Evolutionary conservation across 225 moss, liverwort and hornwort species (phyloP), one percentile per base, ranked within the genome.

Genomic region (Pleurozium schreberi): DNA sequence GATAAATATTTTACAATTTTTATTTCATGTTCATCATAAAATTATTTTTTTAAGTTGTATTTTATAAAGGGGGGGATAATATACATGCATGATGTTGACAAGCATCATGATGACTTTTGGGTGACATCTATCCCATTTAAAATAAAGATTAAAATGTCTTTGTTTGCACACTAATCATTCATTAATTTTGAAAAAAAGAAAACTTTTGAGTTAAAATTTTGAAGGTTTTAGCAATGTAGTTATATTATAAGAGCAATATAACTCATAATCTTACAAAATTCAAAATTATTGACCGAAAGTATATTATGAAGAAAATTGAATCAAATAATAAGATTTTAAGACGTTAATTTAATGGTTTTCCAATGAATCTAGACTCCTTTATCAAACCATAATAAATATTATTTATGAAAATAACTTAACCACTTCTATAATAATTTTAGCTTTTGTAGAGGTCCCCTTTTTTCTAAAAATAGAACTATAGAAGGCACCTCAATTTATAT

Each of bases 21-120:
- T 40, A 4, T 21, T 23, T 23, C 4, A 40, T 69, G 5, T 0
- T 0, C 6, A 45, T 10, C 0, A 28, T 6, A 1, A 43, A 73
- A 28, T 17, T 45, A 45, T 28, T 73, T 8, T 43, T 28, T 3
- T 13, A 40, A 40, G 3, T 8, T 23, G 13, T 40, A 25, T 25
- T 69, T 40, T 20, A 38, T 67, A 34, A n/a, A n/a, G n/a, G n/a
- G n/a, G n/a, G n/a, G n/a, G n/a, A n/a, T n/a, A n/a, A n/a, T n/a
- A n/a, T n/a, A n/a, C n/a, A n/a, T n/a, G 14, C 10, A 62, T 62
- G 9, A 31, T 64, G 33, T 33, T 64, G 33, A 64, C 17, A 64
- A 64, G 8, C 9, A 65, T 34, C 10, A 19, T 36, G 19, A 36
- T 66, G 5, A 66, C 36, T 36, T 66, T 66, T 36, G 11, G 36